Evolutionary conservation across 225 moss, liverwort and hornwort species (phyloP).

Genomic region (Pseudisothecium myosuroides): DNA sequence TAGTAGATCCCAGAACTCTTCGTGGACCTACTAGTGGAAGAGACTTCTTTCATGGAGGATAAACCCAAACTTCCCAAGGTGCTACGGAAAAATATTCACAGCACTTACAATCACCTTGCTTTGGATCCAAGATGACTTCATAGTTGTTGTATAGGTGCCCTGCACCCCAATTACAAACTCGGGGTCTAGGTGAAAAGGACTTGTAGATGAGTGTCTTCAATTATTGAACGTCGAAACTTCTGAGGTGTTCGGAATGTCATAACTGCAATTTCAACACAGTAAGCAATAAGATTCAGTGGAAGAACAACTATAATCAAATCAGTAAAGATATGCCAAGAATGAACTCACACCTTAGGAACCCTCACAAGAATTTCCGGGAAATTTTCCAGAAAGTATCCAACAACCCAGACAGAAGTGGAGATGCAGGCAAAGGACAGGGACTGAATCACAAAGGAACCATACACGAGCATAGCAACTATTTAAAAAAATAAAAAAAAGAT

Average conservation of each 20-base stretch:
- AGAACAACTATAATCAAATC: neutral
- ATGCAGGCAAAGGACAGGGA: neutral
- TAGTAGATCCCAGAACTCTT: conserved; percentile 31
- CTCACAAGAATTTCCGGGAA: neutral
- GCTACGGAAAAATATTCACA: conserved; percentile 2
- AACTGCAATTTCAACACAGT: neutral
- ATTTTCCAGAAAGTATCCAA: neutral
- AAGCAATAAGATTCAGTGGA: neutral
- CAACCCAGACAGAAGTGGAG: neutral
- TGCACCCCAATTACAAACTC: neutral
- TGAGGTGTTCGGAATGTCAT: neutral
- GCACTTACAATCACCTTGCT: neutral
- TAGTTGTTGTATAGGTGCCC: neutral
- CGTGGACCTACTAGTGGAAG: conserved; percentile 39
- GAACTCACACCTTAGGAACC: neutral
- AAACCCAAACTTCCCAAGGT: neutral
- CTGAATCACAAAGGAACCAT: neutral
- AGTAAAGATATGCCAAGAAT: neutral
- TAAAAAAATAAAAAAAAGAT: neutral
- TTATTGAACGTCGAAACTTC: neutral
- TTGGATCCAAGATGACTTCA: conserved; percentile 4
- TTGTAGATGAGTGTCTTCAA: neutral
- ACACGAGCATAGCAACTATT: neutral
- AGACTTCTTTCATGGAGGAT: conserved; percentile 5
- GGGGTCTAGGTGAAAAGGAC: neutral